Evolutionary conservation across 1,284 basidiomycete species (phyloP).

Genomic region (Pseudozyma thailandica): DNA sequence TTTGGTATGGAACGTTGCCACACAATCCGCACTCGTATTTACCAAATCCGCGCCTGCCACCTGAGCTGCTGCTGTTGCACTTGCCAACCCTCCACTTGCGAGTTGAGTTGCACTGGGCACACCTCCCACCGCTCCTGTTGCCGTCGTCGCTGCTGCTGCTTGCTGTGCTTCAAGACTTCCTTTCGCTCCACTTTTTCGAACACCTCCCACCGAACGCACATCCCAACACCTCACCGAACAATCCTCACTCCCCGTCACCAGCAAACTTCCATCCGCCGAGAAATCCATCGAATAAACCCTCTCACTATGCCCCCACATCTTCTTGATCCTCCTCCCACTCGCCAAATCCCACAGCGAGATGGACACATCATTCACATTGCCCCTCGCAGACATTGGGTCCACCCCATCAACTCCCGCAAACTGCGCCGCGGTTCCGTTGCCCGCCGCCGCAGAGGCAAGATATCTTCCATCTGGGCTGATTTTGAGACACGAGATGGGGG

Average conservation of each 20-base stretch:
- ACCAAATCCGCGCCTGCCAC: constrained; percentile 16
- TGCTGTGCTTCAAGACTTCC: constrained; percentile 37
- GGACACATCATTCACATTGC: constrained; percentile 78
- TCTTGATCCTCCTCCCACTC: constrained; percentile 90
- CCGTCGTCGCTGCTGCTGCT: constrained; percentile 16
- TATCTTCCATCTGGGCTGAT: constrained; percentile 93
- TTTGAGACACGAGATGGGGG: constrained; percentile 84
- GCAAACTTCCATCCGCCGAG: constrained; percentile 86
- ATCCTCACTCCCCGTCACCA: constrained; percentile 89
- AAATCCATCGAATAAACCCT: constrained; percentile 91
- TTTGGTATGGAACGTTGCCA: constrained; percentile 93
- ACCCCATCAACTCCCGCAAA: constrained; percentile 31
- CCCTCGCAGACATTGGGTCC: constrained; percentile 13
- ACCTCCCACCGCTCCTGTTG: not conserved
- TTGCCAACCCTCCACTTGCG: constrained; percentile 5
- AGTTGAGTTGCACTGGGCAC: constrained; percentile 6
- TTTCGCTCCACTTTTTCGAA: constrained; percentile 12
- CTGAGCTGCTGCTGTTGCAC: constrained; percentile 11
- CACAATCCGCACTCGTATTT: constrained; percentile 75
- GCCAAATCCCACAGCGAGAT: constrained; percentile 97
- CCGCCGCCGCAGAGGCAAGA: constrained; percentile 79
- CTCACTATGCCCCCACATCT: constrained; percentile 92
- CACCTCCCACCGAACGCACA: constrained; percentile 78
- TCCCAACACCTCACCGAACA: constrained; percentile 98
- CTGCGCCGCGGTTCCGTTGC: constrained; percentile 44